Evolutionary conservation across 768 basidiomycete species (phyloP).

Genomic region (Tephrocybe rancida): DNA sequence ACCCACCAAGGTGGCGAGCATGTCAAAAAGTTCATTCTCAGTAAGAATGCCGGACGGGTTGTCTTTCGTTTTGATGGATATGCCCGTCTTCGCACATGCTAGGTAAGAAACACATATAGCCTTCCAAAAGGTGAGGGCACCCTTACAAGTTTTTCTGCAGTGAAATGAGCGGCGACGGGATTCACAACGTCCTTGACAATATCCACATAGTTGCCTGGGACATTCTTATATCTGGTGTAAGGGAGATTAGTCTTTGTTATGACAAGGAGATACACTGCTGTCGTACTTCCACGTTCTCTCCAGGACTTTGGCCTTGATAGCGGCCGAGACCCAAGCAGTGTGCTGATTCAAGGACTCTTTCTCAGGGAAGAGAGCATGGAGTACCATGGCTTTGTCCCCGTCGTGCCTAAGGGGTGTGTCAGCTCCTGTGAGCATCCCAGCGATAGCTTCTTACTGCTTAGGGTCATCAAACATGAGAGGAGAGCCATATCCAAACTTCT

Average conservation of each 20-base stretch:
- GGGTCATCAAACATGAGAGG: constrained; percentile 41
- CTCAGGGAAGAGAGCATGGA: constrained; percentile 39
- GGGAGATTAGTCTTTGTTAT: background rate
- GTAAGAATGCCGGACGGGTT: constrained; percentile 46
- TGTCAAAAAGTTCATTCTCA: constrained; percentile 47
- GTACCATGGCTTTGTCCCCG: constrained; percentile 27
- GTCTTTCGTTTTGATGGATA: constrained; percentile 45
- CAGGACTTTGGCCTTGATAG: constrained; percentile 29
- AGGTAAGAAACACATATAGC: background rate
- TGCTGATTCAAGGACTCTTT: constrained; percentile 30
- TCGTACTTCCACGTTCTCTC: constrained; percentile 32
- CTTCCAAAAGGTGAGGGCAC: background rate
- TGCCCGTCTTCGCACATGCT: constrained; percentile 32
- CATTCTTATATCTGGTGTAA: constrained; percentile 27
- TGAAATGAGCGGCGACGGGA: constrained; percentile 41
- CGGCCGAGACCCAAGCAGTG: constrained; percentile 29
- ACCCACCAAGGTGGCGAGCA: constrained; percentile 35
- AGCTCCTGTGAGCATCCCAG: too few species aligned
- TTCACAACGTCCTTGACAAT: too few species aligned
- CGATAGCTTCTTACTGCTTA: constrained; percentile 24
- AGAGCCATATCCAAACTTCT: constrained; percentile 43
- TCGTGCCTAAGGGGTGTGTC: constrained; percentile 30
- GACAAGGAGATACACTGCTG: too few species aligned
- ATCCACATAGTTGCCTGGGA: constrained; percentile 38
- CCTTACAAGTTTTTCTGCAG: constrained; percentile 38